phyloP scores from a whole-genome alignment of 192 early-diverging fungal species.

The Radiomyces spectabilis region DNA sequence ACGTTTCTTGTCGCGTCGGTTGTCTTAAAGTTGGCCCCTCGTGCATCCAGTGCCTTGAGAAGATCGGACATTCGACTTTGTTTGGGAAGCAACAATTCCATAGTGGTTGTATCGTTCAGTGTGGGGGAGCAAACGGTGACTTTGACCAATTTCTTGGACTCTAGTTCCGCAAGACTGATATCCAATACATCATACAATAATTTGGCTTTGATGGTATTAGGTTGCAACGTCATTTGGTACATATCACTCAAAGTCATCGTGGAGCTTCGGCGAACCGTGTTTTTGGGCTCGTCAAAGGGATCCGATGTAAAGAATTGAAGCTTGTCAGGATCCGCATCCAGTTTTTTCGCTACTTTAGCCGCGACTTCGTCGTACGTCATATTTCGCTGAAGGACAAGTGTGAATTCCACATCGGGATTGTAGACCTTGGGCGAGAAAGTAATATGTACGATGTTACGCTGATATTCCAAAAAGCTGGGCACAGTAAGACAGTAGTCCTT shows the following conservation, averaged over 20 bases:
- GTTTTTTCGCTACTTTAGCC: conserved; percentile 46
- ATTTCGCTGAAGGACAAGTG: conserved; percentile 54
- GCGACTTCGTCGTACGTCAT: conserved; percentile 65
- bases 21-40: conserved; percentile 34
- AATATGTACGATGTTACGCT: conserved; percentile 62
- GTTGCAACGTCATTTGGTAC: background rate
- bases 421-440: conserved; percentile 57
- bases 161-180: conserved; percentile 73
- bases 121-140: conserved; percentile 59
- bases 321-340: conserved; percentile 58
- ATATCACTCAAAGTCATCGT: background rate
- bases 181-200: conserved; percentile 84
- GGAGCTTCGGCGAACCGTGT: conserved; percentile 8
- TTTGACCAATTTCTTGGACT: conserved; percentile 66
- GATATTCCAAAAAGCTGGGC: conserved; percentile 69
- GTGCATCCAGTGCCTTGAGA: conserved; percentile 37
- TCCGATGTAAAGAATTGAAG: conserved; percentile 57
- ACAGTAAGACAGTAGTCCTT: conserved; percentile 38
- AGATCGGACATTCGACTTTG: conserved; percentile 34
- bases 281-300: conserved; percentile 6
- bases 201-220: background rate
- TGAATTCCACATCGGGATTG: conserved; percentile 29
- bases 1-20: conserved; percentile 37
- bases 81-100: conserved; percentile 70
- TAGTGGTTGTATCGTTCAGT: conserved; percentile 50